These are phyloP conservation scores for Melanomma pulvis-pyrius DNA, from an alignment of 495 filamentous ascomycete species.

Conservation along the genomic window DNA sequence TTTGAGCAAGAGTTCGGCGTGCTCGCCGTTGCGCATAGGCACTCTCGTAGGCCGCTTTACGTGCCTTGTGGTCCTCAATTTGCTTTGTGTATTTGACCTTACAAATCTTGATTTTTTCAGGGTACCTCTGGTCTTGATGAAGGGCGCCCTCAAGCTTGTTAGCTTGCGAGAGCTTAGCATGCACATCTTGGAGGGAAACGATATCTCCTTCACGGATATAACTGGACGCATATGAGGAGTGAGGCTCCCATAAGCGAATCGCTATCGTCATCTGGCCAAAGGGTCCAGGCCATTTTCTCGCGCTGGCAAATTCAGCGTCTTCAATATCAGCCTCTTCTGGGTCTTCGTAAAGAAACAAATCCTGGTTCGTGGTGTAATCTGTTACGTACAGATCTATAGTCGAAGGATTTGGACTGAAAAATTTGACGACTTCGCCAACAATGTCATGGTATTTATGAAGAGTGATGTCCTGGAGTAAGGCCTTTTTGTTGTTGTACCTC, in stretches of 20 bases:
- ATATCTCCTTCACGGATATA: slow-evolving; percentile 62
- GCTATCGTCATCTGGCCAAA: slow-evolving; percentile 74
- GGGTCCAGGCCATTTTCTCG: slow-evolving; percentile 68
- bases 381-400: slow-evolving; percentile 73
- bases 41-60: slow-evolving; percentile 22
- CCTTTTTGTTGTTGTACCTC: slow-evolving; percentile 58
- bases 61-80: slow-evolving; percentile 5
- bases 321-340: slow-evolving; percentile 28
- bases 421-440: slow-evolving; percentile 74
- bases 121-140: slow-evolving; percentile 60
- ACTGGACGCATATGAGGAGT: slow-evolving; percentile 59
- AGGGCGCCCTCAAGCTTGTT: slow-evolving; percentile 71
- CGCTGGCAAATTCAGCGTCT: slow-evolving; percentile 14
- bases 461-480: slow-evolving; percentile 65
- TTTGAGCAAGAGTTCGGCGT: slow-evolving; percentile 46
- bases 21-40: slow-evolving; percentile 13
- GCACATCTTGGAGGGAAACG: slow-evolving; percentile 71
- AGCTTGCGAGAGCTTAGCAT: slow-evolving; percentile 59
- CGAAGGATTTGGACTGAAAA: slow-evolving; percentile 49
- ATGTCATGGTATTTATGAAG: slow-evolving; percentile 65
- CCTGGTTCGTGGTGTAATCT: slow-evolving; percentile 76
- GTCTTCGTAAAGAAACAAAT: slow-evolving; percentile 59
- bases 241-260: slow-evolving; percentile 70
- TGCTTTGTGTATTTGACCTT: slow-evolving; percentile 39
- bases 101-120: slow-evolving; percentile 58